phyloP scores from a whole-genome alignment of 164 flowering plant genomes.

The Malania oleifera region DNA sequence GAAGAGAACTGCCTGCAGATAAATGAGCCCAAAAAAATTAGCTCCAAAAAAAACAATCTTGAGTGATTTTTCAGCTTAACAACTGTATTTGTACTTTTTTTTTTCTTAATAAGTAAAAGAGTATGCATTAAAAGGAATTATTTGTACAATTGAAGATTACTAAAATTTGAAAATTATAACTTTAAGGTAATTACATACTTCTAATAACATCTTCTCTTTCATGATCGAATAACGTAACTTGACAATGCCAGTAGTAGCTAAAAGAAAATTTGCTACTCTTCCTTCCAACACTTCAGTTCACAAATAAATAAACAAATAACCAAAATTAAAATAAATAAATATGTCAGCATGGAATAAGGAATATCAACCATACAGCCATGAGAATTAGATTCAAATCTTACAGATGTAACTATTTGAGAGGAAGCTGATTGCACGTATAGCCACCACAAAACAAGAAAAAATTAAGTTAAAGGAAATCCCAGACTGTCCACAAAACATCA shows the following conservation, averaged over 20 bases:
- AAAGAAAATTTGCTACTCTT: slow-evolving; percentile 78
- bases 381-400: slow-evolving; percentile 35
- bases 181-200: slow-evolving; percentile 40
- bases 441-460: slow-evolving; percentile 44
- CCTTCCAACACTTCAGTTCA: slow-evolving; percentile 77
- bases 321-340: not conserved
- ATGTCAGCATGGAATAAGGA: not conserved
- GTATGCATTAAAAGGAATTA: not conserved
- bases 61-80: not conserved
- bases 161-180: slow-evolving; percentile 6
- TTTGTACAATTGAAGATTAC: not conserved
- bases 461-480: slow-evolving; percentile 29
- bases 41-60: slow-evolving; percentile 1
- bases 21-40: slow-evolving; percentile 3
- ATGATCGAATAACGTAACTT: slow-evolving; percentile 50
- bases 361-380: not conserved
- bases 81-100: too few species aligned
- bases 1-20: slow-evolving; percentile 62
- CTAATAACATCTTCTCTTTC: slow-evolving; percentile 39
- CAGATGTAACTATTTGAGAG: slow-evolving; percentile 93
- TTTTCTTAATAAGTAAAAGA: not conserved
- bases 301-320: not conserved
- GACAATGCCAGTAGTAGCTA: slow-evolving; percentile 73
- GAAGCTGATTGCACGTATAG: slow-evolving; percentile 73
- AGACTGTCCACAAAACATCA: slow-evolving; percentile 20